Percentiles rank a stretch among this genome's conserved stretches.
Conservation (phyloP, 805 yeast species). For the Debaryomyces hansenii region DNA sequence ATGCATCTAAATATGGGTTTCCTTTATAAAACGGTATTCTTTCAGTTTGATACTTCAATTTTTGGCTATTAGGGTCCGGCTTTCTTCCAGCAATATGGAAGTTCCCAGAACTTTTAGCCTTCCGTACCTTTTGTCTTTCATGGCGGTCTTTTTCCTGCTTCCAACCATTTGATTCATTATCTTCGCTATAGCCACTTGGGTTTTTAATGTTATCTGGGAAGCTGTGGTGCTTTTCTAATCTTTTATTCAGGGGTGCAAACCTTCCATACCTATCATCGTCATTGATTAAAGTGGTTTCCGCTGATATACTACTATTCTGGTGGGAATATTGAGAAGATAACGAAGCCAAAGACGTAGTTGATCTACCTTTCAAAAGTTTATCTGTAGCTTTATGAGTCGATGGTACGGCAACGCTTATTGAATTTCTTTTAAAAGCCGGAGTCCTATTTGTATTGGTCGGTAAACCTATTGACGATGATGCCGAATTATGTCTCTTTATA, state of each 20-base stretch:
- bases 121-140: slow-evolving; percentile 17
- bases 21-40: slow-evolving; percentile 19
- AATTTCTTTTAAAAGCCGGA: slow-evolving; percentile 11
- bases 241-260: background rate
- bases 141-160: background rate
- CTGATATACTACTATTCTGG: background rate
- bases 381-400: slow-evolving; percentile 1
- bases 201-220: background rate
- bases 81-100: slow-evolving; percentile 12
- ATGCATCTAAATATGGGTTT: slow-evolving; percentile 29
- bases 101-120: slow-evolving; percentile 38
- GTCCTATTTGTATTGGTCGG: background rate
- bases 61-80: slow-evolving; percentile 3
- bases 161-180: background rate
- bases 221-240: background rate
- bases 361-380: slow-evolving; percentile 15
- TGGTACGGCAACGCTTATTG: slow-evolving; percentile 14
- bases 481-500: slow-evolving; percentile 27
- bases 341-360: slow-evolving; percentile 19
- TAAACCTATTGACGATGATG: slow-evolving; percentile 3
- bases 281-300: slow-evolving; percentile 11
- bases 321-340: slow-evolving; percentile 1
- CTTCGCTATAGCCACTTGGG: slow-evolving; percentile 4
- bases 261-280: slow-evolving; percentile 9
- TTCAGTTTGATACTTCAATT: slow-evolving; percentile 18